These are phyloP conservation scores for Waltergamsia citrina DNA, from an alignment of 2,329 filamentous ascomycete genomes.

Conservation along the genomic window DNA sequence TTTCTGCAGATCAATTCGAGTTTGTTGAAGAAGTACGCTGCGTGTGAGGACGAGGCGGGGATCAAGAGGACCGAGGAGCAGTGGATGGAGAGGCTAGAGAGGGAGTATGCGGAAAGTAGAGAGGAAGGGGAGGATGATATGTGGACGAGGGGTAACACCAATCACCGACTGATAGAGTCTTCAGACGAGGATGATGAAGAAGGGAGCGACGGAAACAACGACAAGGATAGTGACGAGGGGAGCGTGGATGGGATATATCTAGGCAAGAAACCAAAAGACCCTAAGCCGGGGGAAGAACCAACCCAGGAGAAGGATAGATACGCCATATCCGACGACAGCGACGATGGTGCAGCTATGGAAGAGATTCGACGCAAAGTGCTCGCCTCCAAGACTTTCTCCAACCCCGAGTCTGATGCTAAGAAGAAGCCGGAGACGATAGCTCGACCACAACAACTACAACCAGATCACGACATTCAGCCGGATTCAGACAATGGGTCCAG, in stretches of 20 bases:
- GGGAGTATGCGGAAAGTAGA: constrained; percentile 76
- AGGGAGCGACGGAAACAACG: constrained; percentile 32
- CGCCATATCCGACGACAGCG: constrained; percentile 68
- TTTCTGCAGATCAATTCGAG: constrained; percentile 88
- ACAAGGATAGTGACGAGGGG: constrained; percentile 31
- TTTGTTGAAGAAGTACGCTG: constrained; percentile 75
- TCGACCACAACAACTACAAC: constrained; percentile 34
- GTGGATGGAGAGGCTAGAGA: constrained; percentile 85
- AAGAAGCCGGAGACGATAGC: constrained; percentile 57
- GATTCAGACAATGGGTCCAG: constrained; percentile 58
- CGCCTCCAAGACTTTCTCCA: constrained; percentile 76
- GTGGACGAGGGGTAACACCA: constrained; percentile 88
- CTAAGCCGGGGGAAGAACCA: constrained; percentile 26
- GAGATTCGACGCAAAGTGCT: constrained; percentile 86
- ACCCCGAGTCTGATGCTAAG: constrained; percentile 29
- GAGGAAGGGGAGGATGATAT: constrained; percentile 63
- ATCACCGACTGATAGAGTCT: constrained; percentile 48
- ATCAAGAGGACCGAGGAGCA: constrained; percentile 77
- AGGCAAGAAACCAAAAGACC: constrained; percentile 37
- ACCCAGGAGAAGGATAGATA: constrained; percentile 49
- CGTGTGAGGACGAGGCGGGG: constrained; percentile 69
- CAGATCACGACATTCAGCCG: constrained; percentile 51
- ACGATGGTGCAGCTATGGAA: constrained; percentile 81
- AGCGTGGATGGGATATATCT: constrained; percentile 51
- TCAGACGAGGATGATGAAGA: constrained; percentile 46